A percentile compares a stretch with the other conserved stretches of the same genome.
Evolutionary conservation across 1,284 basidiomycete genomes (phyloP).

Genomic region (Cutaneotrichosporon sp.): DNA sequence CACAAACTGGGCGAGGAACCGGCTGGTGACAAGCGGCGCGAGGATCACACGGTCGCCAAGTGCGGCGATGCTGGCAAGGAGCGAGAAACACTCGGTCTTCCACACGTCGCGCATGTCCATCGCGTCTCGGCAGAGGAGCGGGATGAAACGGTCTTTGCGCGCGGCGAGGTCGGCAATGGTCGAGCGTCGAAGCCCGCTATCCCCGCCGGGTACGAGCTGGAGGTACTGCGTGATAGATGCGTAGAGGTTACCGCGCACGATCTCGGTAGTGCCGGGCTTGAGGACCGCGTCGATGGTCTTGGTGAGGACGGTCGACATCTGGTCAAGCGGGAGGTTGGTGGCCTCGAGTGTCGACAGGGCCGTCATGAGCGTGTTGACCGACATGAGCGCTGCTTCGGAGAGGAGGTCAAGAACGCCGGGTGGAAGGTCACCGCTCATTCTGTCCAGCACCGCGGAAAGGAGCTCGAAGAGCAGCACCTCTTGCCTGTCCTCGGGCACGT

Average conservation of each 20-base stretch:
- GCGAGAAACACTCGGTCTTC: conserved; percentile 76
- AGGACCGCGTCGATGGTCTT: conserved; percentile 73
- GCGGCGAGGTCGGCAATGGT: conserved; percentile 62
- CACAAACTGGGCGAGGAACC: conserved; percentile 80
- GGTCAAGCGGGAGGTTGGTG: conserved; percentile 72
- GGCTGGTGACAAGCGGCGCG: conserved; percentile 67
- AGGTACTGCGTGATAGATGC: conserved; percentile 85
- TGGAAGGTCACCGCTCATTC: conserved; percentile 58
- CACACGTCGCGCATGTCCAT: conserved; percentile 93
- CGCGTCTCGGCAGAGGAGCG: conserved; percentile 81
- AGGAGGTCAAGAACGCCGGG: conserved; percentile 74
- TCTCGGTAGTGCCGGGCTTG: conserved; percentile 74
- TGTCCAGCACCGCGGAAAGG: conserved; percentile 64
- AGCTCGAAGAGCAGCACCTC: conserved; percentile 86
- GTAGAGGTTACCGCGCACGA: conserved; percentile 96
- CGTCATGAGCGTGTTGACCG: conserved; percentile 78
- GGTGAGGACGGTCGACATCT: conserved; percentile 72
- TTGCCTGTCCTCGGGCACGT: conserved; percentile 69
- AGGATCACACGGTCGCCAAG: conserved; percentile 61
- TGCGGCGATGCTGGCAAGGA: conserved; percentile 58
- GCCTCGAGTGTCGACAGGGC: conserved; percentile 61
- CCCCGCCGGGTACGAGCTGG: conserved; percentile 58
- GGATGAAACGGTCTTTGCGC: conserved; percentile 67
- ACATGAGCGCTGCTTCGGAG: conserved; percentile 74
- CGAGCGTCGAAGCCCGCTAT: conserved; percentile 58